Conservation (phyloP, 345 rosid genomes). For the Eucalyptus polybractea region DNA sequence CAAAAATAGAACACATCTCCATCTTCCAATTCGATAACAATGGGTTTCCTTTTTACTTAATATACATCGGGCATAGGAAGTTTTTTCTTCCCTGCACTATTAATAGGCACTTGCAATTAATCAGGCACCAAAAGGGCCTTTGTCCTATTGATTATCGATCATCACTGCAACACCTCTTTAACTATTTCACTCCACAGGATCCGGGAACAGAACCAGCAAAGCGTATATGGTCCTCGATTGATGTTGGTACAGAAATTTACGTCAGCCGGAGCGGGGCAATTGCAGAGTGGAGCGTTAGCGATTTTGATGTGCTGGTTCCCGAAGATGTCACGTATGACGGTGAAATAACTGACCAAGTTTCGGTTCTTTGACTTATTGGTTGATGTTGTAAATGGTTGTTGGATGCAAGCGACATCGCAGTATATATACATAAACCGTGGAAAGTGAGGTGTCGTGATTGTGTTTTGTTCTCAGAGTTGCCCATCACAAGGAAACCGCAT, state of each 20-base stretch:
- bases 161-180: not conserved
- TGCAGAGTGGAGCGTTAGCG: slow-evolving; percentile 35
- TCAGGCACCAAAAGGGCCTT: not conserved
- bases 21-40: not conserved
- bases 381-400: not conserved
- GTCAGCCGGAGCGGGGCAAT: slow-evolving; percentile 20
- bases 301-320: slow-evolving; percentile 35
- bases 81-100: not conserved
- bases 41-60: not conserved
- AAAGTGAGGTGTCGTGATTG: not conserved
- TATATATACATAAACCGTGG: not conserved
- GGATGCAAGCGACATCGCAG: not conserved
- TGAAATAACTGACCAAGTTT: not conserved
- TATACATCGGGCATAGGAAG: not conserved
- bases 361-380: not conserved
- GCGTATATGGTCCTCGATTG: slow-evolving; percentile 27
- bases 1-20: not conserved
- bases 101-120: not conserved
- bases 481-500: not conserved
- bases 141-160: not conserved
- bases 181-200: slow-evolving; percentile 6
- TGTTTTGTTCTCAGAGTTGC: not conserved
- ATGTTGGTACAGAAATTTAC: slow-evolving; percentile 42
- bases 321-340: not conserved
- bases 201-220: slow-evolving; percentile 35